Evolutionary conservation across 2,329 filamentous ascomycete species (phyloP), one percentile per base, ranked within the genome.

Genomic region (Botrytis sinoallii): DNA sequence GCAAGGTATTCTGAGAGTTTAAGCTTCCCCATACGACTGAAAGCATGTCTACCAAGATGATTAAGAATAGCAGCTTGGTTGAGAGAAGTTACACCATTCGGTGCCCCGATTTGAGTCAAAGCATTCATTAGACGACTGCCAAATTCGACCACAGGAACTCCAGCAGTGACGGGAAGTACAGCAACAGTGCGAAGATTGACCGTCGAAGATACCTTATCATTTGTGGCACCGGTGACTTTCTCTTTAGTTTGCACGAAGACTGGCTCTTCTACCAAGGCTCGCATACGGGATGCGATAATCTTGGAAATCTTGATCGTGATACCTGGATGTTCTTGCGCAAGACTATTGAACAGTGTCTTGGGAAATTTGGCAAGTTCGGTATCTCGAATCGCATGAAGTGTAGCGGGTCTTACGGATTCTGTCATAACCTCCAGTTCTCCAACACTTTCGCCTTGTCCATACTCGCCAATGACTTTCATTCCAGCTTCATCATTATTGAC

Each of bases 241-340:
- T 95, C 92, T 74, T 89, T 89, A 14, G 87, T 86, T 71, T 90
- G 86, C 57, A 91, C 87, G 52, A 89, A 88, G 25, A 93, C 84
- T 2, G 94, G 93, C 78, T 95, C 92, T 78, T 98, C 94, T 32
- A 98, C 89, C 57, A 98, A 84, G 60, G 93, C 89, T 75, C 95
- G 88, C 96, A 99, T 98, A 4, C 96, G 90, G 52, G 95, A 94
- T 0, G 96, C 96, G 79, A 99, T 98, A 78, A 99, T 96, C 82
- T 98, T 99, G 1, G 96, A 98, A 42, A 99, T 97, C 83, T 98
- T 98, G 82, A 99, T 98, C 0, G 96, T 98, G 80, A 99, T 99
- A 61, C 94, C 97, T 8, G 96, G 96, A 80, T 99, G 96, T 80
- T 99, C 96, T 80, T 97, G 92, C 0, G 96, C 96, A 71, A 99